Evolutionary conservation across 1,284 basidiomycete genomes (phyloP).

Genomic region (Cryptococcus sp.): DNA sequence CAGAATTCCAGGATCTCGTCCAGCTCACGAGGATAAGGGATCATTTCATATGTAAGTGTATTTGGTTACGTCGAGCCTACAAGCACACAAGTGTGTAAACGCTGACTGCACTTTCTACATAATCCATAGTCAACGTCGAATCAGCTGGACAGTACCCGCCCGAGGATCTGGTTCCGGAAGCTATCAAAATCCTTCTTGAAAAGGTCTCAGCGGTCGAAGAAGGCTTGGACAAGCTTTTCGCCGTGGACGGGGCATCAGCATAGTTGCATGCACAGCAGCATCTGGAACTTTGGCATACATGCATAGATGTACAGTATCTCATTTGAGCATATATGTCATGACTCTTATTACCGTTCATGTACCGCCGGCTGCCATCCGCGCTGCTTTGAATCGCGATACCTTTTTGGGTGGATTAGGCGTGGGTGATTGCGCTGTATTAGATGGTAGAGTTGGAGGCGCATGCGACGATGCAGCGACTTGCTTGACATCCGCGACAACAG

Average conservation of each 20-base stretch:
- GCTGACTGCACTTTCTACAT: slow-evolving; percentile 4
- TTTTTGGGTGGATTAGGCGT: slow-evolving; percentile 30
- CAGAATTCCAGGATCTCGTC: slow-evolving; percentile 84
- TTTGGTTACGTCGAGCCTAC: not conserved
- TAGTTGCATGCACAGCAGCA: not conserved
- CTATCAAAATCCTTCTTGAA: slow-evolving; percentile 76
- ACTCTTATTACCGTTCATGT: not conserved
- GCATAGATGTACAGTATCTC: slow-evolving; percentile 1
- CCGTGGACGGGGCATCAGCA: slow-evolving; percentile 19
- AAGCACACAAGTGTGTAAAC: not conserved
- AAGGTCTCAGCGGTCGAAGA: slow-evolving; percentile 63
- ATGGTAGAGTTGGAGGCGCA: not conserved
- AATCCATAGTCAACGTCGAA: slow-evolving; percentile 74
- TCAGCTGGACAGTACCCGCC: slow-evolving; percentile 86
- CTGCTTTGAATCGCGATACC: slow-evolving; percentile 48
- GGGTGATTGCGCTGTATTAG: not conserved
- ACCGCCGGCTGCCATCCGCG: slow-evolving; percentile 25
- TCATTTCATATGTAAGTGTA: slow-evolving; percentile 80
- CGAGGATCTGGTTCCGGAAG: slow-evolving; percentile 78
- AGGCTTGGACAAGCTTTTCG: slow-evolving; percentile 47
- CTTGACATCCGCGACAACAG: too few species aligned
- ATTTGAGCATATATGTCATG: slow-evolving; percentile 8
- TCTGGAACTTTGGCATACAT: not conserved
- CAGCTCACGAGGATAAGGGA: slow-evolving; percentile 84
- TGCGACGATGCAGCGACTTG: not conserved